Base-by-base conservation (phyloP, 768 basidiomycete genomes). In the Boletus subcaerulescens region DNA sequence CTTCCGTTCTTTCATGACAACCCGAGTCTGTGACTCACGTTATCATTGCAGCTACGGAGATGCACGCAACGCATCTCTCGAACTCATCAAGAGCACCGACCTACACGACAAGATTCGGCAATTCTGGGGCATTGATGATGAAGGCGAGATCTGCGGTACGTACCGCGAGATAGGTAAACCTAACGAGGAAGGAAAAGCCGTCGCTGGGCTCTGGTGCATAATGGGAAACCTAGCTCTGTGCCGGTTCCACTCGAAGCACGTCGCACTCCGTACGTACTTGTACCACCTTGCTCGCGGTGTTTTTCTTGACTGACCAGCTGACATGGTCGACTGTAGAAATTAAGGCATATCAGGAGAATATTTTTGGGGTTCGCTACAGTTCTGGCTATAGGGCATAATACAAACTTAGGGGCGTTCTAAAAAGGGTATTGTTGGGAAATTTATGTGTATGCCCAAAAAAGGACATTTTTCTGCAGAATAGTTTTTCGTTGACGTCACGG, bases 221-320 rank as follows among this genome's bases (percentile, higher is more conserved):
- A 74, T 84, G 69, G 86, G 86, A 13, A 85, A 85, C 61, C 65
- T 89, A 10, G 82, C 82, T 0, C 58, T 82, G 57, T 81, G 80
- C 53, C 76, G 87, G 0, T 87, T 87, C 76, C 77, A 85, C 66
- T 87, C 87, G 6, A 86, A 80, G 53, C 83, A 83, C 60, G 48
- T 87, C 36, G 85, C 84, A 0, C 72, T 87, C 45, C 84, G 84
- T 87, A 63, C 63, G 85, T 80, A 5, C 5, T 31, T 39, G 14
- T 39, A 15, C 38, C 14, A 39, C 14, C 15, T 15, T 26, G 41
- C 26, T 48, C n/a, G 9, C 5, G 5, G 33, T 12, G 22, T 36
- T 59, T 20, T 33, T 13, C 29, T 31, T 14, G 24, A 53, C 22
- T 38, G 15, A 40, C 29, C 12, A 3, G 18, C 40, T 54, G 45